Evolutionary conservation across 768 basidiomycete species (phyloP).

Genomic region (Kwoniella dendrophila): DNA sequence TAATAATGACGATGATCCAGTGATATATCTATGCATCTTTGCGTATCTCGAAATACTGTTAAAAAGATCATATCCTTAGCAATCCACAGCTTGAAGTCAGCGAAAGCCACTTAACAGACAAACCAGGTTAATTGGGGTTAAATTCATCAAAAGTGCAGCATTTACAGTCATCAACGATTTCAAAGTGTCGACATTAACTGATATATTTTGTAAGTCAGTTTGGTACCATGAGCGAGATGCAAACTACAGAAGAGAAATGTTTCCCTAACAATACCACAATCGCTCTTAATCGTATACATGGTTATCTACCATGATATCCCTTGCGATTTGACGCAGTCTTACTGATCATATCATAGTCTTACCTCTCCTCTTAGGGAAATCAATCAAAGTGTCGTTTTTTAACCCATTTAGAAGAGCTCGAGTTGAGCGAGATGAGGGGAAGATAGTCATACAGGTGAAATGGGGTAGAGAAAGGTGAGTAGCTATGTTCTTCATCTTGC

Average conservation of each 20-base stretch:
- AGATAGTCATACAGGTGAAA: constrained; percentile 44
- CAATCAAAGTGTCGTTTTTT: constrained; percentile 48
- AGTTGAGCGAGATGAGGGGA: constrained; percentile 40
- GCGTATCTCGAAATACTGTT: no score
- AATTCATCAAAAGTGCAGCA: neutral
- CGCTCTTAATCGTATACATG: neutral
- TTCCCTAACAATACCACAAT: neutral
- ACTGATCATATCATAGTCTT: constrained; percentile 10
- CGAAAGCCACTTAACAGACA: no score
- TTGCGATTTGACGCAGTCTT: neutral
- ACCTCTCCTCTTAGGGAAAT: constrained; percentile 21
- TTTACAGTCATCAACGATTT: neutral
- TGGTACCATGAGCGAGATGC: no score
- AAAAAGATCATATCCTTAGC: no score
- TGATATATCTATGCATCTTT: no score
- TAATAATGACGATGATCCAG: no score
- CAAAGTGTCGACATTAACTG: constrained; percentile 21
- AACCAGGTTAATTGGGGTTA: neutral
- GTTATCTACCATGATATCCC: neutral
- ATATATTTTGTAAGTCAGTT: constrained; percentile 18
- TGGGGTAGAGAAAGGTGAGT: constrained; percentile 51
- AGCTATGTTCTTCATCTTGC: neutral
- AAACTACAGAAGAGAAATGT: no score
- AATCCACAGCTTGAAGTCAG: no score
- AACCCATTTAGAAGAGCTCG: constrained; percentile 49